Conservation (phyloP, 768 basidiomycete genomes). For the Austroboletus festivus region DNA sequence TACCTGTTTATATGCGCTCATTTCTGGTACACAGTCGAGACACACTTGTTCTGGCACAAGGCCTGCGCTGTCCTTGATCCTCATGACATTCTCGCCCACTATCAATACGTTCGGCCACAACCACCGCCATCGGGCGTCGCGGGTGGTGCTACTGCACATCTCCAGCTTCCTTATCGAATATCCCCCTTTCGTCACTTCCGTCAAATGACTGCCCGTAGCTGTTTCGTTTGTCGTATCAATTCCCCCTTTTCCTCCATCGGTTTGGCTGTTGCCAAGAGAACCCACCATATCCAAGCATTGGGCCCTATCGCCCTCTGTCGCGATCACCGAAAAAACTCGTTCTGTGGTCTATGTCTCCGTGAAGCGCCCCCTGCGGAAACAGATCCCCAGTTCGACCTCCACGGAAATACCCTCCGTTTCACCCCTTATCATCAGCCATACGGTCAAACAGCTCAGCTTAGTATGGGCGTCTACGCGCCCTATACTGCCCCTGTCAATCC, state of each 20-base stretch:
- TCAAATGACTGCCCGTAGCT: constrained; percentile 51
- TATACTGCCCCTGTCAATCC: constrained; percentile 25
- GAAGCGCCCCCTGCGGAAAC: constrained; percentile 49
- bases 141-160: constrained; percentile 32
- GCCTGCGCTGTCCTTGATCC: constrained; percentile 63
- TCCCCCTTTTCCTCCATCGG: constrained; percentile 48
- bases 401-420: constrained; percentile 31
- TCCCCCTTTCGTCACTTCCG: constrained; percentile 62
- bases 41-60: constrained; percentile 69
- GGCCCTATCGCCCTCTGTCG: constrained; percentile 53
- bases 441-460: constrained; percentile 17
- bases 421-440: constrained; percentile 33
- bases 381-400: constrained; percentile 34
- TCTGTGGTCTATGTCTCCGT: constrained; percentile 69
- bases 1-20: constrained; percentile 8
- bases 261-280: constrained; percentile 49
- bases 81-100: constrained; percentile 48
- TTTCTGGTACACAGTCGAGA: constrained; percentile 51
- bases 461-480: constrained; percentile 25
- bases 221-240: constrained; percentile 71
- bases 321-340: constrained; percentile 60
- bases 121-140: constrained; percentile 25
- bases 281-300: constrained; percentile 39
- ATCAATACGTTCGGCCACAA: constrained; percentile 44
- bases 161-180: constrained; percentile 36